Base-by-base conservation (phyloP, 495 filamentous ascomycete genomes). In the Acidomyces sp. region DNA sequence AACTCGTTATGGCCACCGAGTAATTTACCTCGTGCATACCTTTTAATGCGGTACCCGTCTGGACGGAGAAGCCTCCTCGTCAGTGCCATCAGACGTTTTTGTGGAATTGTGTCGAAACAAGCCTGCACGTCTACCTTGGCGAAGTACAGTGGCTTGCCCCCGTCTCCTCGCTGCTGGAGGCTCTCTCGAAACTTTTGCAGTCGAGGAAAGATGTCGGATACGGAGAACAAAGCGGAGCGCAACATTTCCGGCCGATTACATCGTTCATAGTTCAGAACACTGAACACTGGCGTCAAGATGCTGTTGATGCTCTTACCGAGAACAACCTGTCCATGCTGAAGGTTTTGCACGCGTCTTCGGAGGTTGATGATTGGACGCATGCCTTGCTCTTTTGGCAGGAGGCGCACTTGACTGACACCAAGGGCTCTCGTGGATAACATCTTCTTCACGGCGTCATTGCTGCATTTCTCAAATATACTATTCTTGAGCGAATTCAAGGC, bases 51-150 rank as follows among this genome's bases (percentile, higher is more conserved):
- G 55, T 96, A 97, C 16, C 65, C 61, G 3, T 72, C 60, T 41
- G 81, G 69, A 5, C 71, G 68, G 13, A 80, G 66, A 15, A 94
- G 64, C 2, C 62, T 59, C 13, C 72, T 59, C 33, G 92, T 68
- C 12, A 95, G 57, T 17, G 56, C 47, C 36, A 96, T 50, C n/a
- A 95, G 62, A 3, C 68, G 68, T 26, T 67, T 52, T 51, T 96
- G 92, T 0, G 90, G 90, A 33, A 97, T 94, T 0, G 83, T 93
- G 55, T 97, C 90, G 56, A 94, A 97, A 39, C 90, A 93, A 6
- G 85, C 73, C 56, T 85, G 69, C 20, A 95, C 85, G 57, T 97
- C 90, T 11, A 93, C 64, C 57, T 96, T 97, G 28, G 79, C 86
- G 51, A 96, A 94, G 55, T 80, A 94, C 6, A 85, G 53, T 12